A percentile compares a stretch with the other conserved stretches of the same genome.
Conservation (phyloP, 192 early-diverging fungal genomes). For the Powellomyces hirtus region DNA sequence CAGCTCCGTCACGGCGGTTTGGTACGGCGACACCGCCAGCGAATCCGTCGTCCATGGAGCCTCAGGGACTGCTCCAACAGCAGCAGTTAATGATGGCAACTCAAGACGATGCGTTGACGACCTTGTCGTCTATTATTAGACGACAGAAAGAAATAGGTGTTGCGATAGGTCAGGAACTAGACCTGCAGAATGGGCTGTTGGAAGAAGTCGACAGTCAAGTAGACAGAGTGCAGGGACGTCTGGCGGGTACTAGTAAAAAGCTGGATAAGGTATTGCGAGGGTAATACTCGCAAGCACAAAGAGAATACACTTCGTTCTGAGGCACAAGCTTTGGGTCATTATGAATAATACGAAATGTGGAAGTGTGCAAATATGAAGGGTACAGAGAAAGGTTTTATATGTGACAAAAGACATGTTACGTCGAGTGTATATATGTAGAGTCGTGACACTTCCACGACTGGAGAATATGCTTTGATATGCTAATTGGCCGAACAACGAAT, state of each 20-base stretch:
- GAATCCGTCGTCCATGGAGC: slow-evolving; percentile 73
- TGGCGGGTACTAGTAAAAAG: slow-evolving; percentile 77
- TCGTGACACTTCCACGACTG: too few species aligned
- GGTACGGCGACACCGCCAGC: slow-evolving; percentile 75
- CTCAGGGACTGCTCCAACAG: slow-evolving; percentile 68
- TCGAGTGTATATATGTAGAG: too few species aligned
- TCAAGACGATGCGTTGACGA: slow-evolving; percentile 77
- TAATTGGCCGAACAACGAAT: too few species aligned
- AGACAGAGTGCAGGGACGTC: slow-evolving; percentile 69
- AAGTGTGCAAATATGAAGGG: too few species aligned
- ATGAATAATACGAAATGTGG: too few species aligned
- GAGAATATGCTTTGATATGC: too few species aligned
- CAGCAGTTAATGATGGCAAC: slow-evolving; percentile 76
- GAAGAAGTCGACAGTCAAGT: slow-evolving; percentile 79
- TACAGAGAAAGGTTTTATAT: too few species aligned
- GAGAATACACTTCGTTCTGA: too few species aligned
- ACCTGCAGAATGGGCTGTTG: slow-evolving; percentile 85
- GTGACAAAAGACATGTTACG: too few species aligned
- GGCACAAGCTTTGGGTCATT: too few species aligned
- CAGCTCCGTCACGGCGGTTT: slow-evolving; percentile 41
- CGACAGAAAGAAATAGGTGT: slow-evolving; percentile 85
- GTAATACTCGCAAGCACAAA: too few species aligned
- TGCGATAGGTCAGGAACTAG: slow-evolving; percentile 86
- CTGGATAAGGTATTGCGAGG: slow-evolving; percentile 56
- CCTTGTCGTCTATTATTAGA: slow-evolving; percentile 71